phyloP scores from a whole-genome alignment of 2,329 filamentous ascomycete genomes.

The Hymenoscyphus fraxineus region DNA sequence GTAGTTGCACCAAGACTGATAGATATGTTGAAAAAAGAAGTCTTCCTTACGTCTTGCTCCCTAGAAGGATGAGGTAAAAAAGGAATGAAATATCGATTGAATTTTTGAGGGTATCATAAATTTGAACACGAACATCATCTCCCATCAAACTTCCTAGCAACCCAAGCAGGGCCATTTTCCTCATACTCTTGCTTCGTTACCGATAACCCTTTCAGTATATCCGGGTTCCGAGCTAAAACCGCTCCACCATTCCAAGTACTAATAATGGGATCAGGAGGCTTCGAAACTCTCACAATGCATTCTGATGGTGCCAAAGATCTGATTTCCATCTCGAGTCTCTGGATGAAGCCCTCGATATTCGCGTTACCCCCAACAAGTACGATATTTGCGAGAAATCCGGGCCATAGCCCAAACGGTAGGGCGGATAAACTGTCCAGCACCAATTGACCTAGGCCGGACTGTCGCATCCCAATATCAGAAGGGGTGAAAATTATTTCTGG shows the following conservation, averaged over 20 bases:
- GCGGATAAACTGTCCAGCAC: conserved; percentile 72
- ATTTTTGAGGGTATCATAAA: too few relatives aligned
- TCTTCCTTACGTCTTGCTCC: too few relatives aligned
- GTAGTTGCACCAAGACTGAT: too few relatives aligned
- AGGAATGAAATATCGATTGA: too few relatives aligned
- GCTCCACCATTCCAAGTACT: conserved; percentile 86
- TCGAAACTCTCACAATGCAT: conserved; percentile 70
- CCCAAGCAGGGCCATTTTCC: conserved; percentile 75
- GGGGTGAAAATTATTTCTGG: conserved; percentile 90
- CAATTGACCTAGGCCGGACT: conserved; percentile 78
- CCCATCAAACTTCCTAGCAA: conserved; percentile 66
- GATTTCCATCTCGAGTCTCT: conserved; percentile 73
- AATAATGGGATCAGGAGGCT: conserved; percentile 68
- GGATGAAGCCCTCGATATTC: conserved; percentile 74
- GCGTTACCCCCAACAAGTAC: conserved; percentile 85
- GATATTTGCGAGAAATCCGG: conserved; percentile 79
- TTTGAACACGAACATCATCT: conserved; percentile 12
- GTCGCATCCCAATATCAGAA: conserved; percentile 76
- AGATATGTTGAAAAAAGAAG: too few relatives aligned
- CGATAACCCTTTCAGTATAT: conserved; percentile 59
- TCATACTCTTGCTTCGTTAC: conserved; percentile 91
- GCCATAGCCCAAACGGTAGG: conserved; percentile 79
- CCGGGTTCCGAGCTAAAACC: conserved; percentile 64
- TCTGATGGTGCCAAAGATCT: conserved; percentile 69
- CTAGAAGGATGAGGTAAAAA: too few relatives aligned